Evolutionary conservation across 2,329 filamentous ascomycete species (phyloP).

Genomic region (Hypomyces rosellus): DNA sequence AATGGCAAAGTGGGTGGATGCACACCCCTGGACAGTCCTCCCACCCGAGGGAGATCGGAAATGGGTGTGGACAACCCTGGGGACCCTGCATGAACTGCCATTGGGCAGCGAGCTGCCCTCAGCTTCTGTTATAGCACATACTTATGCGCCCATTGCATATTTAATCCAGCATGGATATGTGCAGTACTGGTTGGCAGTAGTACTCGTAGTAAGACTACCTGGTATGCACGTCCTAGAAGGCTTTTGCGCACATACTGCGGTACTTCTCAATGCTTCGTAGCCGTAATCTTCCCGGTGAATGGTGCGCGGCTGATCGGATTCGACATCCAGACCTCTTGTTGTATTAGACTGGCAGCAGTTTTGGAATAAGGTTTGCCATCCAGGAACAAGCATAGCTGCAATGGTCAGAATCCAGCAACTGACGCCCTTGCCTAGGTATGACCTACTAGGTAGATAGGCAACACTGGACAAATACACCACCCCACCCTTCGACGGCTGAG

Average conservation of each 20-base stretch:
- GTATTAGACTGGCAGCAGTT: too few relatives aligned
- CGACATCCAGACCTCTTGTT: too few relatives aligned
- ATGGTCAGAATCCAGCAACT: too few relatives aligned
- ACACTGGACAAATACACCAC: background rate
- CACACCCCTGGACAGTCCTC: slow-evolving; percentile 1
- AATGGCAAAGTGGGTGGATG: background rate
- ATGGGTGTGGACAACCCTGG: slow-evolving; percentile 2
- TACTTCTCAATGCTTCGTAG: too few relatives aligned
- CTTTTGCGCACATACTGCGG: too few relatives aligned
- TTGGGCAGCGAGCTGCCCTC: background rate
- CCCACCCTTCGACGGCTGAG: background rate
- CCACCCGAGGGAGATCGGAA: slow-evolving; percentile 9
- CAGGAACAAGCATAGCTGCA: background rate
- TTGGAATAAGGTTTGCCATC: background rate
- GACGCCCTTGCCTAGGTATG: background rate
- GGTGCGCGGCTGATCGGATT: too few relatives aligned
- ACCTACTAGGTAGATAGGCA: background rate
- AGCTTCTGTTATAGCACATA: background rate
- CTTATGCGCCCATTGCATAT: background rate
- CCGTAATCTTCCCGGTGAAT: too few relatives aligned
- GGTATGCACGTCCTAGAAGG: background rate
- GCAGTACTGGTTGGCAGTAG: too few relatives aligned
- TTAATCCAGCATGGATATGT: slow-evolving; percentile 1
- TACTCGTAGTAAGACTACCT: too few relatives aligned
- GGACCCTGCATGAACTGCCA: slow-evolving; percentile 7